phyloP scores from a whole-genome alignment of 2,329 filamentous ascomycete genomes.

The Tolypocladium amazonense region DNA sequence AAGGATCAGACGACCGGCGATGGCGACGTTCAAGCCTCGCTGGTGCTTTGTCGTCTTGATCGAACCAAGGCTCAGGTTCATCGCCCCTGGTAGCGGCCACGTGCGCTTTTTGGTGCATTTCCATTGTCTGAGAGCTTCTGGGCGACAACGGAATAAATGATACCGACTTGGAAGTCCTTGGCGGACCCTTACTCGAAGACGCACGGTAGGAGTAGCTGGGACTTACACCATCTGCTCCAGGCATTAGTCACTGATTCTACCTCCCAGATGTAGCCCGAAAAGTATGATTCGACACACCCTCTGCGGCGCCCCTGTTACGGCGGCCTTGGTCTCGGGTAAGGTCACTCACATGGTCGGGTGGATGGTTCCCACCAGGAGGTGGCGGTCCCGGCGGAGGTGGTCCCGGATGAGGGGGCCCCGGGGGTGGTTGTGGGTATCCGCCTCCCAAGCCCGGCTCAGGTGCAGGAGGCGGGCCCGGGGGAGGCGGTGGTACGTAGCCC shows the following conservation, averaged over 20 bases:
- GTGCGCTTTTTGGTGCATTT: slow-evolving; percentile 26
- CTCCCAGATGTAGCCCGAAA: slow-evolving; percentile 6
- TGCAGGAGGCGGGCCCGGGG: slow-evolving; percentile 18
- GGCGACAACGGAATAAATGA: slow-evolving; percentile 39
- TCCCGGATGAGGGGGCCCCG: slow-evolving; percentile 4
- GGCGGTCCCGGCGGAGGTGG: slow-evolving; percentile 22
- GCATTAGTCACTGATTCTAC: slow-evolving; percentile 10
- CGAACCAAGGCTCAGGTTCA: slow-evolving; percentile 3
- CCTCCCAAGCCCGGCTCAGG: slow-evolving; percentile 4
- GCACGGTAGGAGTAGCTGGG: not conserved
- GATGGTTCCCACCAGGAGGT: slow-evolving; percentile 19
- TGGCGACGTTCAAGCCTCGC: slow-evolving; percentile 9
- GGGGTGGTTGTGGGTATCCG: slow-evolving; percentile 14
- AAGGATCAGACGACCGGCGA: slow-evolving; percentile 23
- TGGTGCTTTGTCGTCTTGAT: slow-evolving; percentile 7
- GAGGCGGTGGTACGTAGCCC: slow-evolving; percentile 28
- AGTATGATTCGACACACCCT: slow-evolving; percentile 27
- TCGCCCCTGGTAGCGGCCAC: slow-evolving; percentile 13
- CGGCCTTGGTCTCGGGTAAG: slow-evolving; percentile 16
- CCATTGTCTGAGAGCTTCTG: slow-evolving; percentile 34
- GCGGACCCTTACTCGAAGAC: not conserved
- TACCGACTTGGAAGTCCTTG: slow-evolving; percentile 26
- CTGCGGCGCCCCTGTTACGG: slow-evolving; percentile 15
- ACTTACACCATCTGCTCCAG: slow-evolving; percentile 18
- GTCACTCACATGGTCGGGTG: slow-evolving; percentile 35